Conservation (phyloP, 176 grass and related monocot genomes). For the Carex kokanica region DNA sequence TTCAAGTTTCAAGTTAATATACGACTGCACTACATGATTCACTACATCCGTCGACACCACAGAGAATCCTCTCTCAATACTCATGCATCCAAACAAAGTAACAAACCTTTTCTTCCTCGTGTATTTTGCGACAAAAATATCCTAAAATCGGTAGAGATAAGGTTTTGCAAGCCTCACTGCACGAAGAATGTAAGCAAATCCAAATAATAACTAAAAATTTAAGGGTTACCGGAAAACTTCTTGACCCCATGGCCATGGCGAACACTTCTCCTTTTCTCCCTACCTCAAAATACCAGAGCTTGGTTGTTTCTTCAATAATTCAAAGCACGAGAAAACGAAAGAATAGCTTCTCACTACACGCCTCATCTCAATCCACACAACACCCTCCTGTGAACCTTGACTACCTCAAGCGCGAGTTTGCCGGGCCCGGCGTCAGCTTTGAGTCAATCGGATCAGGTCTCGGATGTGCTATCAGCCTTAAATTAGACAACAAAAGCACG, state of each 20-base stretch:
- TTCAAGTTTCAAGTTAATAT: too few species aligned
- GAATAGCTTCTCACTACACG: not conserved
- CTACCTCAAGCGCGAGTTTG: conserved; percentile 74
- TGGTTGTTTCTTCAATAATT: not conserved
- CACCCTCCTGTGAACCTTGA: conserved; percentile 40
- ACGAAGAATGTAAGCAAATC: not conserved
- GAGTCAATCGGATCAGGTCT: conserved; percentile 45
- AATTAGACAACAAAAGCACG: conserved; percentile 52
- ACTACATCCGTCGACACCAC: not conserved
- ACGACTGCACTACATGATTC: not conserved
- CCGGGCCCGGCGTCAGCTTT: conserved; percentile 63
- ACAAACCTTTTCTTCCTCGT: not conserved
- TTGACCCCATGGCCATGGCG: conserved; percentile 11
- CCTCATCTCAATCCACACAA: conserved; percentile 5
- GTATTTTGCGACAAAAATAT: not conserved
- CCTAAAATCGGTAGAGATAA: not conserved
- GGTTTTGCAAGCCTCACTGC: not conserved
- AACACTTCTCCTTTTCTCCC: not conserved
- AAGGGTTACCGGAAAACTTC: not conserved
- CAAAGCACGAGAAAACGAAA: not conserved
- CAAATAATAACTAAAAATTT: not conserved
- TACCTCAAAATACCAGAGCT: not conserved
- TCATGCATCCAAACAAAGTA: not conserved
- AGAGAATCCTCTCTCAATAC: not conserved
- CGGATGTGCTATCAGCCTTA: conserved; percentile 56